A percentile compares a stretch with the other conserved stretches of the same genome.
Evolutionary conservation across 2,329 filamentous ascomycete species (phyloP).

Genomic region (Penicillium sp.): DNA sequence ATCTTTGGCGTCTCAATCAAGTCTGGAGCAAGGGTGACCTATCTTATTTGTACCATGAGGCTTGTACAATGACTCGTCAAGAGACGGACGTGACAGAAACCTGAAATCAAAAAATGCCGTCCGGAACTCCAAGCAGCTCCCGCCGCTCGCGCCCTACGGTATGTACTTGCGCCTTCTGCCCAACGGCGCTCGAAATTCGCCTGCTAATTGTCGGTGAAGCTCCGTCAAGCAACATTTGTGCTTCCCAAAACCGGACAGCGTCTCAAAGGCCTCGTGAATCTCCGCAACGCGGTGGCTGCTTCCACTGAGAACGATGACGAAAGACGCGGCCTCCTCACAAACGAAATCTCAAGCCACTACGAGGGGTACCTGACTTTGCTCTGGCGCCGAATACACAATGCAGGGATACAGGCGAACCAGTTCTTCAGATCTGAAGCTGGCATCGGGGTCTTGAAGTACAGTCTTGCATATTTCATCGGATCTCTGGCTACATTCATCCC

Average conservation of each 20-base stretch:
- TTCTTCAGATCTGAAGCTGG: constrained; percentile 74
- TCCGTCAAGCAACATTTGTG: constrained; percentile 84
- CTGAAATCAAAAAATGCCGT: constrained; percentile 25
- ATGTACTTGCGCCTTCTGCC: constrained; percentile 13
- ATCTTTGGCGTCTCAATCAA: constrained; percentile 1
- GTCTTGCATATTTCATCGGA: constrained; percentile 82
- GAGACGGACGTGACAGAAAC: constrained; percentile 19
- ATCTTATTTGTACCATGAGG: background rate
- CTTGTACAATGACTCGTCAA: constrained; percentile 12
- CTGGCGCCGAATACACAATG: constrained; percentile 34
- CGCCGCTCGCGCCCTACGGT: constrained; percentile 38
- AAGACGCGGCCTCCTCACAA: constrained; percentile 34
- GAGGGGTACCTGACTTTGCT: constrained; percentile 19
- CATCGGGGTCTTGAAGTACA: constrained; percentile 84
- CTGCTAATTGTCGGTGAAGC: constrained; percentile 43
- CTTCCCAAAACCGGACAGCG: constrained; percentile 84
- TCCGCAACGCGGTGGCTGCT: constrained; percentile 55
- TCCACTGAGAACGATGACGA: constrained; percentile 35
- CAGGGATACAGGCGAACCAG: constrained; percentile 48
- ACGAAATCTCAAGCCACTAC: constrained; percentile 20
- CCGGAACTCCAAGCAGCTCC: constrained; percentile 33
- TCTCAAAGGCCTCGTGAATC: constrained; percentile 74
- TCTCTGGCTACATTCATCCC: constrained; percentile 84
- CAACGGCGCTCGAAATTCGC: background rate
- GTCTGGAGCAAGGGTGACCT: constrained; percentile 1